Percentiles rank a stretch among this genome's conserved stretches.
phyloP scores from a whole-genome alignment of 176 grass and related monocot genomes.

The Ampelocalamus luodianensis region DNA sequence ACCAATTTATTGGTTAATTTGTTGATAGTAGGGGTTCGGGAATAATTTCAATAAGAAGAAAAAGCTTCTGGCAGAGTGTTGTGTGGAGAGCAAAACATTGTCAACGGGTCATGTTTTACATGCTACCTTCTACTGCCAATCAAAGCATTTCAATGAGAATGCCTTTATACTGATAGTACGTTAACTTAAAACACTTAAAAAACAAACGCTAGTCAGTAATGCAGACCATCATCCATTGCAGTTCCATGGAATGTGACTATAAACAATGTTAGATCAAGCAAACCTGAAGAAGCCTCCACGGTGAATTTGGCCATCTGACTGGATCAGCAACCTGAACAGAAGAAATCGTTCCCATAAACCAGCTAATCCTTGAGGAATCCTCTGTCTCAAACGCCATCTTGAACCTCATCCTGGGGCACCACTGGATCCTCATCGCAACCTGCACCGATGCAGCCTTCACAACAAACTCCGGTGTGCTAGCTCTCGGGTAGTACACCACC shows the following conservation, averaged over 20 bases:
- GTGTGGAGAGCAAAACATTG: neutral
- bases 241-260: neutral
- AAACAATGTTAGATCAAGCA: neutral
- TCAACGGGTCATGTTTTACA: neutral
- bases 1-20: slow-evolving; percentile 4
- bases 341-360: slow-evolving; percentile 75
- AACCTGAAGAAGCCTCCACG: slow-evolving; percentile 76
- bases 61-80: neutral
- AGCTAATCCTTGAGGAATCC: slow-evolving; percentile 79
- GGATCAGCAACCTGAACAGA: slow-evolving; percentile 66
- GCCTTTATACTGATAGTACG: neutral
- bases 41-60: neutral
- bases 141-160: neutral
- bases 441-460: slow-evolving; percentile 55
- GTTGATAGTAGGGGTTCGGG: neutral
- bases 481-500: slow-evolving; percentile 70
- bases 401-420: slow-evolving; percentile 76
- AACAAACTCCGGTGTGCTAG: slow-evolving; percentile 64
- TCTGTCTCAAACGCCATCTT: slow-evolving; percentile 81
- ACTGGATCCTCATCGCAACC: slow-evolving; percentile 64
- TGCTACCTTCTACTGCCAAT: slow-evolving; percentile 13
- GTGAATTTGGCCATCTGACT: slow-evolving; percentile 61
- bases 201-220: neutral
- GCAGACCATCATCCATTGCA: slow-evolving; percentile 16
- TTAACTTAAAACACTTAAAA: neutral